phyloP scores from a whole-genome alignment of 805 yeast genomes.

The Candida boleticola region DNA sequence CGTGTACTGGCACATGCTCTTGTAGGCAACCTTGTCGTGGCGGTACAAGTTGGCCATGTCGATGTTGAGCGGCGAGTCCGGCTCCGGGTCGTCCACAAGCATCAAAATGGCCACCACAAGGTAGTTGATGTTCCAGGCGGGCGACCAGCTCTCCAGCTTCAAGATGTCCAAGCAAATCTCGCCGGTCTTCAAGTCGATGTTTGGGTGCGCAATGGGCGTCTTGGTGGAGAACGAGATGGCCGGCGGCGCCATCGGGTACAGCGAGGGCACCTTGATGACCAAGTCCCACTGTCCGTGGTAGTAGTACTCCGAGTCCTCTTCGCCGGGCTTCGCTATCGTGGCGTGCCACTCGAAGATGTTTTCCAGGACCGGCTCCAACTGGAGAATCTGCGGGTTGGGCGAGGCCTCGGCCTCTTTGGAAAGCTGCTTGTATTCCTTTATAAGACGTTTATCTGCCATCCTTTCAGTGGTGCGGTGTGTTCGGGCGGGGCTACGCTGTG shows the following conservation, averaged over 20 bases:
- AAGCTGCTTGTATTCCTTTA: constrained; percentile 37
- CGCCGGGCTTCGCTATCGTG: constrained; percentile 46
- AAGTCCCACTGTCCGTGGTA: constrained; percentile 52
- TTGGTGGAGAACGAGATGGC: constrained; percentile 40
- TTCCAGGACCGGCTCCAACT: constrained; percentile 45
- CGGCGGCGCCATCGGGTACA: constrained; percentile 65
- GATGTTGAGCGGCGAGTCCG: constrained; percentile 67
- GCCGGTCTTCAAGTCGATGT: constrained; percentile 47
- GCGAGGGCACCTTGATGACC: constrained; percentile 39
- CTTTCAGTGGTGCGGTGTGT: too few relatives aligned
- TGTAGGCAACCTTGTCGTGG: constrained; percentile 37
- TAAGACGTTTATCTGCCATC: constrained; percentile 42
- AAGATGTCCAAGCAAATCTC: constrained; percentile 71
- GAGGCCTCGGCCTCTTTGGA: constrained; percentile 31
- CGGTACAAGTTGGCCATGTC: constrained; percentile 64
- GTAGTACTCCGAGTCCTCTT: constrained; percentile 46
- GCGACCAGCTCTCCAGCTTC: constrained; percentile 60
- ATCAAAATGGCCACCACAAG: constrained; percentile 56
- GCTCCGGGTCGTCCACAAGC: constrained; percentile 63
- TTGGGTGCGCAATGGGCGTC: constrained; percentile 43
- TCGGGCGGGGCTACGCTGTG: too few relatives aligned
- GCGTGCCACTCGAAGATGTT: constrained; percentile 54
- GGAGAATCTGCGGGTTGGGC: constrained; percentile 37
- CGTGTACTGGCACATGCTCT: constrained; percentile 37
- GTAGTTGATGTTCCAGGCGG: constrained; percentile 65